phyloP scores from a whole-genome alignment of 2,329 filamentous ascomycete genomes.

The Trichoderma atrobrunneum region DNA sequence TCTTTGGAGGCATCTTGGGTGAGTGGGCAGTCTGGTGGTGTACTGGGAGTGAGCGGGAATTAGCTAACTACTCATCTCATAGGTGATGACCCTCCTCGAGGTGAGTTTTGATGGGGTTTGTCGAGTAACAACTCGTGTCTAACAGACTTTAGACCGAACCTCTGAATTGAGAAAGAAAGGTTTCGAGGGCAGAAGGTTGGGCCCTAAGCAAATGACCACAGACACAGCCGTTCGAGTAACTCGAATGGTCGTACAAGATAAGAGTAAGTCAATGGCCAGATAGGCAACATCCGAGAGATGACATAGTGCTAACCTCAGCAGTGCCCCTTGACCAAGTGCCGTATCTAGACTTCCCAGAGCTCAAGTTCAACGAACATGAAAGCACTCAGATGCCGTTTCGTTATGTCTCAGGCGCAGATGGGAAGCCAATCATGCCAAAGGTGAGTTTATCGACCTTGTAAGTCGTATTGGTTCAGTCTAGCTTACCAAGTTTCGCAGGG shows the following conservation, averaged over 20 bases:
- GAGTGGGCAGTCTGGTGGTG: conserved; percentile 30
- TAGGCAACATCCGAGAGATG: background rate
- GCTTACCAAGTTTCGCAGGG: conserved; percentile 55
- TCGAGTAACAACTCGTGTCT: background rate
- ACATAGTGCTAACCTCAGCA: conserved; percentile 36
- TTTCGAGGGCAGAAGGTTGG: conserved; percentile 80
- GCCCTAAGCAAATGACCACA: conserved; percentile 96
- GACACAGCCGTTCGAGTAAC: conserved; percentile 96
- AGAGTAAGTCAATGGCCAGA: conserved; percentile 55
- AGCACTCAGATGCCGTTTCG: conserved; percentile 98
- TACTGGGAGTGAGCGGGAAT: background rate
- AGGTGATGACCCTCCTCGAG: conserved; percentile 93
- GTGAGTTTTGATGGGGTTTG: conserved; percentile 47
- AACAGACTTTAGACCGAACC: conserved; percentile 68
- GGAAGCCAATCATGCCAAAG: conserved; percentile 85
- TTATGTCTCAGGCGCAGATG: conserved; percentile 75
- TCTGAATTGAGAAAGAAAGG: conserved; percentile 95
- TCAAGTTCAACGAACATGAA: conserved; percentile 87
- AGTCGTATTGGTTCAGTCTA: background rate
- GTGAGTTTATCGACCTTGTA: conserved; percentile 48
- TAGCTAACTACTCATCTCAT: conserved; percentile 37
- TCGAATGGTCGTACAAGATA: conserved; percentile 79
- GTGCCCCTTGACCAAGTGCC: conserved; percentile 74
- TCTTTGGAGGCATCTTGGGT: conserved; percentile 97
- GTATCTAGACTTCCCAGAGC: conserved; percentile 84